A percentile compares a stretch with the other conserved stretches of the same genome.
Conservation (phyloP, 768 basidiomycete species). For the Lactarius pseudohatsudake region DNA sequence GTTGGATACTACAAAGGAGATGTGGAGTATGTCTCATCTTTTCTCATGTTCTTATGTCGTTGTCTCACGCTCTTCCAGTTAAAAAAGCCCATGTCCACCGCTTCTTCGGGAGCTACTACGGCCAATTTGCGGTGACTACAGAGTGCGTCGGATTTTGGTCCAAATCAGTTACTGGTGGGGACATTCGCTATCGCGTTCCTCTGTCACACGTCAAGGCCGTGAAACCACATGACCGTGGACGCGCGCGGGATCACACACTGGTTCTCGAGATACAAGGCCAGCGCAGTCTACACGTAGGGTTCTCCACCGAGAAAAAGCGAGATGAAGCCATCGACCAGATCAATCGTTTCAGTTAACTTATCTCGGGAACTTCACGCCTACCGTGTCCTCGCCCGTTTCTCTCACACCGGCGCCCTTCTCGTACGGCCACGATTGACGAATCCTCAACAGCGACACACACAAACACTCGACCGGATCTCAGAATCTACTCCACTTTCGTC, state of each 20-base stretch:
- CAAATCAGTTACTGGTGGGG: conserved; percentile 20
- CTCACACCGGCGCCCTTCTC: neutral
- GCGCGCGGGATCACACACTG: conserved; percentile 13
- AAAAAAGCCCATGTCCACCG: conserved; percentile 23
- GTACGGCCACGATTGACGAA: neutral
- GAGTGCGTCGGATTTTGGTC: conserved; percentile 28
- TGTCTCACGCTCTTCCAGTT: conserved; percentile 13
- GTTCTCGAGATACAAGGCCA: conserved; percentile 22
- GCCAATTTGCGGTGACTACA: conserved; percentile 21
- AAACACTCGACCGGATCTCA: conserved; percentile 2
- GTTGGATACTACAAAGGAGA: conserved; percentile 21
- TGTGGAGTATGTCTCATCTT: conserved; percentile 21
- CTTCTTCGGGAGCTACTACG: conserved; percentile 16
- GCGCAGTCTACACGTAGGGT: conserved; percentile 19
- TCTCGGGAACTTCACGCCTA: conserved; percentile 5
- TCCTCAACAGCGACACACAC: neutral
- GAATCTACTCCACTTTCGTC: neutral
- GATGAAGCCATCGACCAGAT: conserved; percentile 20
- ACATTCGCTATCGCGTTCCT: conserved; percentile 27
- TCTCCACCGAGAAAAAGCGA: conserved; percentile 22
- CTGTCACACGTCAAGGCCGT: conserved; percentile 17
- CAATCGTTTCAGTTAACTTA: conserved; percentile 12
- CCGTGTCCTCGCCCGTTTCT: conserved; percentile 1
- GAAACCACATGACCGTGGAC: conserved; percentile 12
- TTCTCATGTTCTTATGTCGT: neutral